These are phyloP conservation scores for Rubia occidens DNA, from an alignment of 305 asterid genomes.

Conservation along the genomic window DNA sequence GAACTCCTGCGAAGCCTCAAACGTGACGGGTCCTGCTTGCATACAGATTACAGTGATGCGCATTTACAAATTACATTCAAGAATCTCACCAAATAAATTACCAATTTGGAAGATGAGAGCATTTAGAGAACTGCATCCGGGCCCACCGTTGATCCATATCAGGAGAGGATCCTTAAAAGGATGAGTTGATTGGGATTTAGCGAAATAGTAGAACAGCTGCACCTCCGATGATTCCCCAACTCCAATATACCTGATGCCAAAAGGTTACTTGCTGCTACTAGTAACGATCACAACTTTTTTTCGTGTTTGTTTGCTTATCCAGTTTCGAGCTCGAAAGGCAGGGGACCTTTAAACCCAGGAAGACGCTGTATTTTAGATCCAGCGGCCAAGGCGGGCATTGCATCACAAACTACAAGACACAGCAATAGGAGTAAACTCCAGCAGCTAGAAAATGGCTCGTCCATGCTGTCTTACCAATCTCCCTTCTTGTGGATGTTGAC, in stretches of 20 bases:
- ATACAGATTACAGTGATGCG: too few relatives aligned
- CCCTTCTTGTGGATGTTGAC: too few relatives aligned
- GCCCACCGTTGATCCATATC: constrained; percentile 48
- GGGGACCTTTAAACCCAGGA: not conserved
- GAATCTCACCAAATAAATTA: not conserved
- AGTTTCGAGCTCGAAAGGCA: constrained; percentile 13
- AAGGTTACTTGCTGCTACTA: too few relatives aligned
- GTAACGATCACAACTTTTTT: not conserved
- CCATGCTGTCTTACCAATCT: not conserved
- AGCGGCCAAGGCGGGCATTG: constrained; percentile 10
- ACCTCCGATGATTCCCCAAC: constrained; percentile 31
- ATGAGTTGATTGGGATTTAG: constrained; percentile 26
- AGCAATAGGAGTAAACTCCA: not conserved
- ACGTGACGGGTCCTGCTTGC: constrained; percentile 15
- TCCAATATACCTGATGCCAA: constrained; percentile 30
- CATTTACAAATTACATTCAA: too few relatives aligned
- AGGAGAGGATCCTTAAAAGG: constrained; percentile 34
- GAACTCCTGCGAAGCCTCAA: constrained; percentile 9
- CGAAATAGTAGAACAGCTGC: constrained; percentile 34
- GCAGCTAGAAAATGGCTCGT: not conserved
- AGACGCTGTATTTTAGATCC: constrained; percentile 9
- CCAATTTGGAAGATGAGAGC: constrained; percentile 21
- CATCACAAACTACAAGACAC: not conserved
- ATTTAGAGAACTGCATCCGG: constrained; percentile 38
- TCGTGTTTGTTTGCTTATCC: not conserved